phyloP scores from a whole-genome alignment of 2,329 filamentous ascomycete genomes.

The Fusarium nelsonii region DNA sequence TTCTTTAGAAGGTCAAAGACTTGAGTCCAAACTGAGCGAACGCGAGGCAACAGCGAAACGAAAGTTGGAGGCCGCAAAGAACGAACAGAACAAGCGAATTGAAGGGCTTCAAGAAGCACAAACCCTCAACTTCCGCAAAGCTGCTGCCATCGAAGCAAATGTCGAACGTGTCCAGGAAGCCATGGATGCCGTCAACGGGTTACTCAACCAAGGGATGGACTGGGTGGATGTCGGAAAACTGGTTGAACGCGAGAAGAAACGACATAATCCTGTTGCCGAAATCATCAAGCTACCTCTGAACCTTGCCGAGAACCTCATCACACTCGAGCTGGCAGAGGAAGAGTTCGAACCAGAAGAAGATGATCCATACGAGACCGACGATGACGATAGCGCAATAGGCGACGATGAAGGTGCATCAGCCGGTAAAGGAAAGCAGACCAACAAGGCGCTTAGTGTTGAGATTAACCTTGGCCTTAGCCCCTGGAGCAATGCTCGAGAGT shows the following conservation, averaged over 20 bases:
- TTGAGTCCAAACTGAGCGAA: slow-evolving; percentile 86
- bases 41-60: slow-evolving; percentile 83
- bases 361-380: slow-evolving; percentile 74
- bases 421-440: slow-evolving; percentile 57
- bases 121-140: slow-evolving; percentile 86
- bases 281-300: slow-evolving; percentile 90
- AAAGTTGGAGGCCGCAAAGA: slow-evolving; percentile 85
- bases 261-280: slow-evolving; percentile 85
- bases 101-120: slow-evolving; percentile 86
- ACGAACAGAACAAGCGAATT: slow-evolving; percentile 86
- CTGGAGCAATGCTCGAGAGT: slow-evolving; percentile 90
- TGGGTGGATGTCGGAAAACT: slow-evolving; percentile 92
- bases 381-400: slow-evolving; percentile 64
- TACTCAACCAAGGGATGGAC: slow-evolving; percentile 96
- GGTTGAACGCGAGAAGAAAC: slow-evolving; percentile 86
- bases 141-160: slow-evolving; percentile 90
- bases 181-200: slow-evolving; percentile 88
- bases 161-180: slow-evolving; percentile 92
- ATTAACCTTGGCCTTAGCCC: slow-evolving; percentile 85
- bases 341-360: slow-evolving; percentile 72
- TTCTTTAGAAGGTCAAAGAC: slow-evolving; percentile 91
- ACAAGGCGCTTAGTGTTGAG: slow-evolving; percentile 77
- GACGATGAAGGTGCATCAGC: slow-evolving; percentile 53
- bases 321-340: slow-evolving; percentile 80
- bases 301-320: slow-evolving; percentile 89